A percentile compares a stretch with the other conserved stretches of the same genome.
Conservation (phyloP, 1,284 basidiomycete genomes). For the Cutaneotrichosporon sp. region DNA sequence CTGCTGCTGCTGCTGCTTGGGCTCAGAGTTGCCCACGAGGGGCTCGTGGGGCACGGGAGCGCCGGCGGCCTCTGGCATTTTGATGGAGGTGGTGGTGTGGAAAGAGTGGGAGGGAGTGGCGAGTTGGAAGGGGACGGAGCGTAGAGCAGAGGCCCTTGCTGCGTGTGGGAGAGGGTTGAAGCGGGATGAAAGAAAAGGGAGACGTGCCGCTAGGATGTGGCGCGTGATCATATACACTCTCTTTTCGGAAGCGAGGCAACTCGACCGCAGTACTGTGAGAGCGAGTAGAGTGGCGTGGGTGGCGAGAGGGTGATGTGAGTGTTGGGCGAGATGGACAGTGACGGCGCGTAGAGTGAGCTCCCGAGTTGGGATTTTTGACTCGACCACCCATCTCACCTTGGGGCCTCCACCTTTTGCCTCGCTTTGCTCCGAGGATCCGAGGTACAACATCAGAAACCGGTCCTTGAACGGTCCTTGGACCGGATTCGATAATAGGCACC, state of each 20-base stretch:
- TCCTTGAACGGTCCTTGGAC: too few species aligned
- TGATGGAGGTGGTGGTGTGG: conserved; percentile 13
- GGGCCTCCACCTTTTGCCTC: too few species aligned
- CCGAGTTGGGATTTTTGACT: conserved; percentile 6
- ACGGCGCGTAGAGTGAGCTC: neutral
- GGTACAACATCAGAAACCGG: too few species aligned
- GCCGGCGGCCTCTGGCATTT: conserved; percentile 16
- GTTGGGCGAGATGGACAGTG: too few species aligned
- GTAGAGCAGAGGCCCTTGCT: conserved; percentile 3
- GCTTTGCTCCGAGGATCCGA: too few species aligned
- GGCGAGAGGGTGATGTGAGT: conserved; percentile 8
- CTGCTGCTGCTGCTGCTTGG: conserved; percentile 8
- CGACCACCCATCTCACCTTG: neutral
- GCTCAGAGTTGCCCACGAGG: conserved; percentile 12
- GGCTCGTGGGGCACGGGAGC: conserved; percentile 17
- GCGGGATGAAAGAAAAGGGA: conserved; percentile 1
- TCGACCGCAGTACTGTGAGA: neutral
- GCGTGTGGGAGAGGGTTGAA: neutral
- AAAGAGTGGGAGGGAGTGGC: conserved; percentile 8
- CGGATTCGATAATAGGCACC: too few species aligned
- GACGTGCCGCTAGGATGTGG: conserved; percentile 2
- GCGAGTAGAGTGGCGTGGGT: conserved; percentile 1
- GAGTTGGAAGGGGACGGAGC: conserved; percentile 7
- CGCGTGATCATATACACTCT: conserved; percentile 23
- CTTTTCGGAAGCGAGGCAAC: conserved; percentile 17